Conservation (phyloP, 495 filamentous ascomycete species). For the Neurospora tetraspora region DNA sequence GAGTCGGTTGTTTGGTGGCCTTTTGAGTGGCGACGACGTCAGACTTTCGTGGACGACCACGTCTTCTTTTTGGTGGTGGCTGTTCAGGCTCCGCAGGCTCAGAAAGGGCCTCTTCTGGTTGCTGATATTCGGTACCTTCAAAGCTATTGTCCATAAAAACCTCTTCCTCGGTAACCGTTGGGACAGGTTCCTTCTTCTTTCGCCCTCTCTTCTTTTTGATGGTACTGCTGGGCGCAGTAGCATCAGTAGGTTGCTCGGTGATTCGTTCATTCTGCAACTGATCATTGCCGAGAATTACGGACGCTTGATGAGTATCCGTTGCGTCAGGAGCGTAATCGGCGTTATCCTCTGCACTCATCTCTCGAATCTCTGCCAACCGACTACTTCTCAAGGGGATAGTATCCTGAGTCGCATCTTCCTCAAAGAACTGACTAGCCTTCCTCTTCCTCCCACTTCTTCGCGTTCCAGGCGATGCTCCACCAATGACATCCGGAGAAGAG, state of each 20-base stretch:
- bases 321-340: not conserved
- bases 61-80: constrained; percentile 6
- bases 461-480: not conserved
- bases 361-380: not conserved
- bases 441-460: not conserved
- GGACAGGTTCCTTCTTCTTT: constrained; percentile 9
- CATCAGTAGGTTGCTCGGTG: not conserved
- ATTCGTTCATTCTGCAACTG: too few species aligned
- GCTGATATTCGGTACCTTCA: not conserved
- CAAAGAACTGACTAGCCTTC: not conserved
- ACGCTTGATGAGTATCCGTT: not conserved
- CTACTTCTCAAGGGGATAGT: not conserved
- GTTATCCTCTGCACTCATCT: not conserved
- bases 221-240: not conserved
- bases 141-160: not conserved
- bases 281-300: not conserved
- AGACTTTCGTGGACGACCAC: constrained; percentile 12
- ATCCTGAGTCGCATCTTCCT: not conserved
- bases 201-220: constrained; percentile 8
- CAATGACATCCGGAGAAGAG: not conserved
- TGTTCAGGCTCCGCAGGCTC: not conserved
- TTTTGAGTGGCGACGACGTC: not conserved
- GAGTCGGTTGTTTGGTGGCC: not conserved
- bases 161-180: not conserved
- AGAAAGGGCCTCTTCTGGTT: not conserved